Conservation (phyloP, 2,329 filamentous ascomycete species). For the Colletotrichum sp. region DNA sequence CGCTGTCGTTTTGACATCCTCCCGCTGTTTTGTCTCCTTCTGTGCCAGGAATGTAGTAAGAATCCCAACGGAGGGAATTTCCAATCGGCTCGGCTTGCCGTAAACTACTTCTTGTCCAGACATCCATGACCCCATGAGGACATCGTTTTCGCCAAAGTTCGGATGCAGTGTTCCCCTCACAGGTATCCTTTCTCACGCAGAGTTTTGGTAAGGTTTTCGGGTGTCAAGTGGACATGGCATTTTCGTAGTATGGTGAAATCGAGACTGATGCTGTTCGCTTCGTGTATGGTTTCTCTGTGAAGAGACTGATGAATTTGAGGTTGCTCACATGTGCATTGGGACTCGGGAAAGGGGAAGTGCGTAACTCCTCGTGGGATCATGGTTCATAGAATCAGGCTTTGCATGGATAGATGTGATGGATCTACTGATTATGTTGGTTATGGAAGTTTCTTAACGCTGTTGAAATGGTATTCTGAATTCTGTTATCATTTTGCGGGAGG, state of each 20-base stretch:
- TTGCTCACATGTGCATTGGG: not conserved
- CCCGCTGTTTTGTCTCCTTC: not conserved
- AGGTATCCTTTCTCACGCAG: not conserved
- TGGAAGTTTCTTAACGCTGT: not conserved
- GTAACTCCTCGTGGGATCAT: not conserved
- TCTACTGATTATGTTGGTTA: not conserved
- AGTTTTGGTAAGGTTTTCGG: not conserved
- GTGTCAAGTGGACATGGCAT: not conserved
- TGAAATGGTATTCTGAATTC: no score
- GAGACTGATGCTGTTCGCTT: not conserved
- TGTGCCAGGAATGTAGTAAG: not conserved
- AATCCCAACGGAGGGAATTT: fast-evolving
- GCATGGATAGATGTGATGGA: not conserved
- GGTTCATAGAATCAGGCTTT: not conserved
- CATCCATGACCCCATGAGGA: not conserved
- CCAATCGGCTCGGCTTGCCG: not conserved
- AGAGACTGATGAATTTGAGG: not conserved
- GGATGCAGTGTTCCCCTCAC: not conserved
- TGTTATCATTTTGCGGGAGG: no score
- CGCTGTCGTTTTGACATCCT: not conserved
- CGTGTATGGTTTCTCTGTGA: not conserved
- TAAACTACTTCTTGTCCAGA: not conserved
- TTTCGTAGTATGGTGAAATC: not conserved
- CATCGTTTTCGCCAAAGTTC: not conserved
- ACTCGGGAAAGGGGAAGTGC: not conserved